Evolutionary conservation across 345 rosid species (phyloP), one percentile per base, ranked within the genome.

Genomic region (Corchorus capsularis): DNA sequence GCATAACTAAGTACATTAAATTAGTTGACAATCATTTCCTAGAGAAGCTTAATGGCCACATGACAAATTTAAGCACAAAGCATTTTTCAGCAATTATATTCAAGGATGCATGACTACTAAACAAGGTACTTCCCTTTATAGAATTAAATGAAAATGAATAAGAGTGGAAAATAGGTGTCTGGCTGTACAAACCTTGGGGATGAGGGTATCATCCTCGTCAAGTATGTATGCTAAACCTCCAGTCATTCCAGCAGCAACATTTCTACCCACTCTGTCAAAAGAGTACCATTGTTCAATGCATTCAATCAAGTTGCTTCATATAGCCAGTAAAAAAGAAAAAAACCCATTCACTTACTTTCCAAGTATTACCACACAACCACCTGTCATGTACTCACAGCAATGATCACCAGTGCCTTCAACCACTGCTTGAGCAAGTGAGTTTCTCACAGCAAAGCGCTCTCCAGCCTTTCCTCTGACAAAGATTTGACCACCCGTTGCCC

Each of bases 371-470:
- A 96, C 96, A 73, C 98, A 93, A 49, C 99, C 99, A 72, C 98
- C 99, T 75, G 99, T 96, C 99, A 96, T 93, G 86, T 96, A 96
- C 83, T 96, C 98, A 60, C 98, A 96, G 71, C 95, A 96, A 76
- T 96, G 99, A 75, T 96, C 98, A 55, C 99, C 98, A 65, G 95
- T 92, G 74, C 99, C 99, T 91, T 96, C 99, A 82, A 96, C 99
- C 35, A 96, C 99, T 19, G 99, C 98, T 82, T 93, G 82, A 82
- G 95, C 97, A 34, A 96, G 99, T 47, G 99, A 96, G 85, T 96
- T 96, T 79, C 99, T 89, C 60, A 96, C 99, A 35, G 99, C 99
- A 89, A 96, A 96, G 22, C 99, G 83, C 86, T 96, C 99, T 74
- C 99, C 99, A 71, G 98, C 93, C 87, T 89, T 93, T 66, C 99